phyloP scores from a whole-genome alignment of 495 filamentous ascomycete genomes.

The Xylaria acuta region DNA sequence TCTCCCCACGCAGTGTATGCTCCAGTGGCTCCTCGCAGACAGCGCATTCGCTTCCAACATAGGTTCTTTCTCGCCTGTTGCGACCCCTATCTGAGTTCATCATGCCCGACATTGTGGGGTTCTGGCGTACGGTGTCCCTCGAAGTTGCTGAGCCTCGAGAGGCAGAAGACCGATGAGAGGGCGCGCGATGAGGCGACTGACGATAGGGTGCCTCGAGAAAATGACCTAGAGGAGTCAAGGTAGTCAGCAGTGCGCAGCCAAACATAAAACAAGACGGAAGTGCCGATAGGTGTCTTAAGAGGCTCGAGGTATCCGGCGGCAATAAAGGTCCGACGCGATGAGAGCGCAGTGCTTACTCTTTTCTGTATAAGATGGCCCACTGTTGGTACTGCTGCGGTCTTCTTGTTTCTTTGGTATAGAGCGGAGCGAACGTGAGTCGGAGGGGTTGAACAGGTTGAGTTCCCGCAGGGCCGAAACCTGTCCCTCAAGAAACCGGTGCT shows the following conservation, averaged over 20 bases:
- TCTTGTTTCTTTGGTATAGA: constrained; percentile 49
- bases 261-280: neutral
- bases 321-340: constrained; percentile 1
- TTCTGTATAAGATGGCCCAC: constrained; percentile 47
- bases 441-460: constrained; percentile 43
- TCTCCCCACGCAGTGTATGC: constrained; percentile 93
- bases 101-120: constrained; percentile 51
- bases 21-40: constrained; percentile 98
- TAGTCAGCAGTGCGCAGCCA: constrained; percentile 14
- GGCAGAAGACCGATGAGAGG: constrained; percentile 51
- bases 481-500: constrained; percentile 43
- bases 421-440: constrained; percentile 45
- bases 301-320: constrained; percentile 24
- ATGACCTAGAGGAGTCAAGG: constrained; percentile 38
- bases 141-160: constrained; percentile 50
- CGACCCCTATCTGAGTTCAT: constrained; percentile 81
- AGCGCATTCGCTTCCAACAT: constrained; percentile 91
- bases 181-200: constrained; percentile 42
- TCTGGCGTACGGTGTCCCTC: constrained; percentile 44
- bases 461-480: constrained; percentile 49
- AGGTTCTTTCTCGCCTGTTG: constrained; percentile 89
- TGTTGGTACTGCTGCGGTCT: constrained; percentile 34
- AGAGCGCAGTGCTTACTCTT: constrained; percentile 48
- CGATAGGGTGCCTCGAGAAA: constrained; percentile 46
- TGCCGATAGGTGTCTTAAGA: constrained; percentile 9